phyloP scores from a whole-genome alignment of 306 rosid species.

The Delonix regia region DNA sequence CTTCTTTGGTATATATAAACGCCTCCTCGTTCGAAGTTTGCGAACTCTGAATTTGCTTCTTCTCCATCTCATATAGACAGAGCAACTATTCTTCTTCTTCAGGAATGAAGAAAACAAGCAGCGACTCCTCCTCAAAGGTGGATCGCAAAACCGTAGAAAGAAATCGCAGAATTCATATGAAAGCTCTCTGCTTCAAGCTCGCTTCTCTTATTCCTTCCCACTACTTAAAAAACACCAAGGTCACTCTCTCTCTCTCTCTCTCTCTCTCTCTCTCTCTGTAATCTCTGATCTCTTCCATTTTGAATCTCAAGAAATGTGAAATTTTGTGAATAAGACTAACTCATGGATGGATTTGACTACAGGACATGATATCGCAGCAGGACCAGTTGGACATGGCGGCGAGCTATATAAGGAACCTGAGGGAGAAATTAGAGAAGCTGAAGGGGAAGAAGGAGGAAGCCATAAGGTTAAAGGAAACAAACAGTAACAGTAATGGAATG shows the following conservation, averaged over 20 bases:
- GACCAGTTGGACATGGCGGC: conserved; percentile 57
- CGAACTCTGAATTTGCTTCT: neutral
- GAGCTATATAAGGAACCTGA: conserved; percentile 54
- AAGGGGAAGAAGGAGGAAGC: conserved; percentile 53
- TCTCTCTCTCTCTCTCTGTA: too few relatives aligned
- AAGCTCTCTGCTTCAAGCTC: conserved; percentile 66
- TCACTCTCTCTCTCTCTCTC: neutral
- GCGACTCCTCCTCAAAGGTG: conserved; percentile 37
- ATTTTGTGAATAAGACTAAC: neutral
- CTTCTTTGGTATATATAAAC: neutral
- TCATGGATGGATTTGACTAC: neutral
- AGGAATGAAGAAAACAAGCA: conserved; percentile 35
- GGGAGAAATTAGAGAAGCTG: conserved; percentile 55
- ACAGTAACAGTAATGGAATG: neutral
- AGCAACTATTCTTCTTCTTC: neutral
- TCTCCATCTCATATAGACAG: neutral
- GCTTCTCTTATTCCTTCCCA: conserved; percentile 62
- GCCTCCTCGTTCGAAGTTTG: neutral
- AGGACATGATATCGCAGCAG: conserved; percentile 57
- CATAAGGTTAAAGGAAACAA: conserved; percentile 7
- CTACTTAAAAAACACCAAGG: conserved; percentile 51
- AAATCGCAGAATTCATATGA: conserved; percentile 77
- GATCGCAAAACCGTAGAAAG: conserved; percentile 72
- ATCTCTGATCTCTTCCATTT: too few relatives aligned
- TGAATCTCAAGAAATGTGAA: too few relatives aligned